Conservation (phyloP, 495 filamentous ascomycete species). For the Hypoxylon lienhwacheense region DNA sequence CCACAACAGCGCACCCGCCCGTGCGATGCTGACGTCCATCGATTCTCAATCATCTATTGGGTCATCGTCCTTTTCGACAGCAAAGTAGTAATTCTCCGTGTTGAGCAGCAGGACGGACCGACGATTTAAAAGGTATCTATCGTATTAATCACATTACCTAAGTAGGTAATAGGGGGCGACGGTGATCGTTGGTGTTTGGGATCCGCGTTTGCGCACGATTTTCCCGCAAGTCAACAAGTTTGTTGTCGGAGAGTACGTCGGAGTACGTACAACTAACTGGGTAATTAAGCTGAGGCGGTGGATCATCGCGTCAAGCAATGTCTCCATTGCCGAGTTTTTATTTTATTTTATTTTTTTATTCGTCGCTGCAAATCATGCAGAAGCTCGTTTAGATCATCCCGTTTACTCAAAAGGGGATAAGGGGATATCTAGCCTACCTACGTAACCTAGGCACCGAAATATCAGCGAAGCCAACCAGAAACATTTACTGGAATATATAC, state of each 20-base stretch:
- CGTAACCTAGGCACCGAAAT: not conserved
- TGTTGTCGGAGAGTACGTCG: slow-evolving; percentile 11
- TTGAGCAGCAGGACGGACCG: too few species aligned
- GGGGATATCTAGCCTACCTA: not conserved
- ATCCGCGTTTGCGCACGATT: slow-evolving; percentile 1
- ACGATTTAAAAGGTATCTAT: too few species aligned
- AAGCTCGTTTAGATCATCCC: slow-evolving; percentile 28
- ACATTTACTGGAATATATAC: not conserved
- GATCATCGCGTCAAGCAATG: slow-evolving; percentile 28
- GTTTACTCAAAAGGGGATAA: slow-evolving; percentile 2
- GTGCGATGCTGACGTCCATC: slow-evolving; percentile 8
- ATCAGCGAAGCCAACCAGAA: not conserved
- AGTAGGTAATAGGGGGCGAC: too few species aligned
- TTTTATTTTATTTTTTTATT: too few species aligned
- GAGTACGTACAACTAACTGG: slow-evolving; percentile 11
- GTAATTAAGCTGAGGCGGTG: slow-evolving; percentile 15
- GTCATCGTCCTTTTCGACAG: too few species aligned
- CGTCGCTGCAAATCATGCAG: slow-evolving; percentile 30
- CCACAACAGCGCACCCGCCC: slow-evolving; percentile 19
- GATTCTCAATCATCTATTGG: not conserved
- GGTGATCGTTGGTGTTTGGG: not conserved
- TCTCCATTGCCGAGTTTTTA: slow-evolving; percentile 27
- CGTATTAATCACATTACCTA: too few species aligned
- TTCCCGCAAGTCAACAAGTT: slow-evolving; percentile 6
- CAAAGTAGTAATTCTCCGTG: too few species aligned